phyloP scores from a whole-genome alignment of 2,329 filamentous ascomycete genomes.

The Penicillium sp. region DNA sequence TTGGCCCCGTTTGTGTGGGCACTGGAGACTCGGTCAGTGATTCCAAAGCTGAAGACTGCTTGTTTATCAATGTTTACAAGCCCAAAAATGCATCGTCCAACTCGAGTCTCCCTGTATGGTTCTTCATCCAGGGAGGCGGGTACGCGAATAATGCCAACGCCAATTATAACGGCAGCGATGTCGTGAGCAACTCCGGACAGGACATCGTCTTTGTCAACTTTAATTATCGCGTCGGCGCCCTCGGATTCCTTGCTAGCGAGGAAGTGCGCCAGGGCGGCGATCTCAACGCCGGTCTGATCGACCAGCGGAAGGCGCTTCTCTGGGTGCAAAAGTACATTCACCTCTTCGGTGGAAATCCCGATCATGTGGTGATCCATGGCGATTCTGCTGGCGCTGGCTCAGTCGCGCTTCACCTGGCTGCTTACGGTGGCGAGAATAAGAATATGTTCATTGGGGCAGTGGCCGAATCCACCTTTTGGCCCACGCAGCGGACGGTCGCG shows the following conservation, averaged over 20 bases:
- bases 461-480: conserved; percentile 55
- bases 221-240: conserved; percentile 70
- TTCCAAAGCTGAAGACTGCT: conserved; percentile 44
- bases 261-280: conserved; percentile 59
- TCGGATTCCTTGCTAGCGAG: conserved; percentile 66
- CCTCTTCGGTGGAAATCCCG: conserved; percentile 61
- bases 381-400: conserved; percentile 66
- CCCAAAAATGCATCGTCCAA: conserved; percentile 31
- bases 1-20: conserved; percentile 62
- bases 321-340: conserved; percentile 54
- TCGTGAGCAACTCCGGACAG: conserved; percentile 59
- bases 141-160: conserved; percentile 57
- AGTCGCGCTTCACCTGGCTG: conserved; percentile 58
- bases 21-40: conserved; percentile 66
- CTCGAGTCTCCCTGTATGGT: conserved; percentile 65
- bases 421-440: conserved; percentile 55
- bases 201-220: conserved; percentile 70
- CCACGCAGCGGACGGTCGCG: conserved; percentile 48
- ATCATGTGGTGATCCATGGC: conserved; percentile 64
- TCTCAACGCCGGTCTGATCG: conserved; percentile 67
- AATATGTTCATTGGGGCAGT: conserved; percentile 54
- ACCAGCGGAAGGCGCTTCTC: conserved; percentile 63
- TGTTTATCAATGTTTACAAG: conserved; percentile 40
- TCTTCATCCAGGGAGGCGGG: conserved; percentile 63
- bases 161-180: conserved; percentile 62